Evolutionary conservation across 1,284 basidiomycete genomes (phyloP).

Genomic region (Xerocomus tenax): DNA sequence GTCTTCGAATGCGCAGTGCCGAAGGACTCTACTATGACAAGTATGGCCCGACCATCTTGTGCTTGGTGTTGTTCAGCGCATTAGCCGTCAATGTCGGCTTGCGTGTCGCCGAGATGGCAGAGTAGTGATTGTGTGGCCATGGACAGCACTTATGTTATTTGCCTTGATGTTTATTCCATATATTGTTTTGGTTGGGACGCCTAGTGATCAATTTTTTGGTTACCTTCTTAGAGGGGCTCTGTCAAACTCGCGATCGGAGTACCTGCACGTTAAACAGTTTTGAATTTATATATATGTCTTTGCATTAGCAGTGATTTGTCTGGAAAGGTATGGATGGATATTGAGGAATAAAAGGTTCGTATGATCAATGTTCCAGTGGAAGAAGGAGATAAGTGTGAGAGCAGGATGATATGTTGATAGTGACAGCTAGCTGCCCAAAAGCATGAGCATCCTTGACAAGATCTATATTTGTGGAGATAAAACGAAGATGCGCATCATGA

Average conservation of each 20-base stretch:
- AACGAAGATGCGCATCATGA: conserved; percentile 18
- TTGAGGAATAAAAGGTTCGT: conserved; percentile 21
- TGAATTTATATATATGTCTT: conserved; percentile 15
- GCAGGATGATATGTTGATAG: conserved; percentile 7
- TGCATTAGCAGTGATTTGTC: conserved; percentile 23
- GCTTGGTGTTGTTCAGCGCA: conserved; percentile 61
- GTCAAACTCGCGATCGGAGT: background rate
- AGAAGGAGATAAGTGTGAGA: conserved; percentile 1
- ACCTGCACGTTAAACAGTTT: background rate
- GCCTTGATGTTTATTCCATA: conserved; percentile 4
- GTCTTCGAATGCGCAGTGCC: conserved; percentile 67
- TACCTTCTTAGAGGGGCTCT: background rate
- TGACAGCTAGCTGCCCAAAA: conserved; percentile 17
- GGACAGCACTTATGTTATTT: background rate
- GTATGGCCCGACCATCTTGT: conserved; percentile 76
- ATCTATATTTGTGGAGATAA: conserved; percentile 18
- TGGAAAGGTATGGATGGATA: conserved; percentile 19
- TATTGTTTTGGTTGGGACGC: background rate
- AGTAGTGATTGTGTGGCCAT: background rate
- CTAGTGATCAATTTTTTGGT: background rate
- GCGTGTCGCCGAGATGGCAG: conserved; percentile 42
- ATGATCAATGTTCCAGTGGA: conserved; percentile 18
- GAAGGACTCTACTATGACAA: conserved; percentile 83
- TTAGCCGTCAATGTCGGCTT: conserved; percentile 70
- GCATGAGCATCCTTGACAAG: conserved; percentile 14